Evolutionary conservation across 2,329 filamentous ascomycete genomes (phyloP), one percentile per base, ranked within the genome.

Genomic region (Malbranchea cinnamomea): DNA sequence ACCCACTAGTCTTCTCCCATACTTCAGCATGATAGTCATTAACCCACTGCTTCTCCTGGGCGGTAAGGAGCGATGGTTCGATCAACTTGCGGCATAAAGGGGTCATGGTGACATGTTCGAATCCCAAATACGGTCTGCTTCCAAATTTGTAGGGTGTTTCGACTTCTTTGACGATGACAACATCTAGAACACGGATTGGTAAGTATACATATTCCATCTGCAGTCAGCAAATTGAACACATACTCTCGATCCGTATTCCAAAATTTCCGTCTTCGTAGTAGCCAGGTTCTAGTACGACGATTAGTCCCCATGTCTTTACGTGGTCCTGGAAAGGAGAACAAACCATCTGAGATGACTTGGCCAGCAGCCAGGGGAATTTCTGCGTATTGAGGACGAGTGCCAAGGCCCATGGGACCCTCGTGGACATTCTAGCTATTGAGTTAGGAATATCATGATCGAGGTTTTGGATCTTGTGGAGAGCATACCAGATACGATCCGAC

Each of bases 231-330:
- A 40, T n/a, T n/a, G n/a, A n/a, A n/a, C n/a, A n/a, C 59, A 45
- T 43, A 67, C 62, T 98, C 57, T 98, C 89, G 46, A 94, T 94
- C 11, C 89, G 78, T 42, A 98, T 89, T 11, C 89, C 89, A 48
- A 92, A 98, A 22, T 74, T 74, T 27, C 84, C 87, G 45, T 98
- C 89, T 54, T 95, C 85, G 52, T 98, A 98, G 59, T 85, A 98
- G 17, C 89, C 89, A 2, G 89, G 89, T 55, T 98, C 84, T 58
- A 32, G 11, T 13, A n/a, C 25, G n/a, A n/a, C n/a, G n/a, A n/a
- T n/a, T n/a, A n/a, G n/a, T n/a, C n/a, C n/a, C n/a, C n/a, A n/a
- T n/a, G n/a, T n/a, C n/a, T n/a, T n/a, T n/a, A n/a, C n/a, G n/a
- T n/a, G n/a, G n/a, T n/a, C n/a, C n/a, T n/a, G 14, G 9, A 7